Evolutionary conservation across 2,329 filamentous ascomycete species (phyloP), one percentile per base, ranked within the genome.

Genomic region (Pseudogymnoascus sp.): DNA sequence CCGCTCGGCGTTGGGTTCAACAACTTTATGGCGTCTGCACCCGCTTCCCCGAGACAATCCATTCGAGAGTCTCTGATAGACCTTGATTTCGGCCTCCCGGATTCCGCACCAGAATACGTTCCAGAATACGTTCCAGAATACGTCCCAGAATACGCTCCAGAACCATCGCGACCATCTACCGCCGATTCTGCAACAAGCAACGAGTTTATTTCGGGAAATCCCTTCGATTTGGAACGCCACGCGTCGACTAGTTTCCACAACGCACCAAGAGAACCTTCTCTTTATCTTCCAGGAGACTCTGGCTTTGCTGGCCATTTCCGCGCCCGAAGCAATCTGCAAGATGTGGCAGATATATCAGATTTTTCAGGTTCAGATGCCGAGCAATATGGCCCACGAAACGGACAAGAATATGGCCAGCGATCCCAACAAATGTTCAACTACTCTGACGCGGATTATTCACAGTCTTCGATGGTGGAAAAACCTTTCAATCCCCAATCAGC

Each of bases 161-260:
- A 84, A 23, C 75, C 79, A 0, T 35, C 40, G 23, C 77, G 82
- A 1, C 83, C 83, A 0, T 85, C 83, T 1, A 85, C 83, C 0
- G 83, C 83, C 10, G 81, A 85, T 70, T 87, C 84, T 0, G 75
- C 85, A 10, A 77, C 79, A 6, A 84, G 83, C 60, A 84, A 83
- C 0, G 82, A 85, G 63, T 72, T 82, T 33, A 79, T 82, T 25
- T 77, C 79, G 11, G 78, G 77, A 1, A 84, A 84, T 67, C 83
- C 84, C 0, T 87, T 87, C 63, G 83, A 86, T 62, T 76, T 87
- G 3, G 85, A 88, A 70, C 80, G 81, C n/a, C 84, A 86, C 67
- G 77, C 82, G 1, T 85, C 83, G 1, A 73, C 85, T 1, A 84
- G 84, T 65, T 75, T 44, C 28, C 59, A 28, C 8, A 42, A 61